Conservation (phyloP, 306 rosid genomes). For the Arachis stenosperma region DNA sequence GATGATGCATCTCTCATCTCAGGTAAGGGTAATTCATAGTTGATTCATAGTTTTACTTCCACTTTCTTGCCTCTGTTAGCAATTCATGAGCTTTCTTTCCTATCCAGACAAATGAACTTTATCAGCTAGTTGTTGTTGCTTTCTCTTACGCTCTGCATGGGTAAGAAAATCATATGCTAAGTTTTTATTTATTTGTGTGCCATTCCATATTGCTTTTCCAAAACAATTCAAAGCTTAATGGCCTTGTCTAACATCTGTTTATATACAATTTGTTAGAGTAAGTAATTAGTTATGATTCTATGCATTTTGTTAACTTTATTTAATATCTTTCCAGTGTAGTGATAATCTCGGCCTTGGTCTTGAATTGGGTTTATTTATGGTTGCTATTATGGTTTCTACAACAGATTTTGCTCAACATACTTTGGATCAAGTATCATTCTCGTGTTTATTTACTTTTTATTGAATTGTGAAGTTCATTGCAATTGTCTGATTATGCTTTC, state of each 20-base stretch:
- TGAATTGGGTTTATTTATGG: conserved; percentile 98
- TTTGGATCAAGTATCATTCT: conserved; percentile 79
- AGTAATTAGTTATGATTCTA: conserved; percentile 11
- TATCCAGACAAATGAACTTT: too few relatives aligned
- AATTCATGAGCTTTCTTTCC: too few relatives aligned
- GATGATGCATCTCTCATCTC: too few relatives aligned
- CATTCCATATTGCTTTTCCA: conserved; percentile 22
- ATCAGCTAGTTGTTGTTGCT: conserved; percentile 54
- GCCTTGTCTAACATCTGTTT: conserved; percentile 15
- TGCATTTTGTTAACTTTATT: conserved; percentile 39
- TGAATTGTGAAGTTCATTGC: too few relatives aligned
- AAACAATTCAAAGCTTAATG: background rate
- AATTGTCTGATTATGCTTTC: too few relatives aligned
- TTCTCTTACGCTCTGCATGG: conserved; percentile 97
- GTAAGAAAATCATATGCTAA: conserved; percentile 52
- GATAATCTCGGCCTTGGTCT: conserved; percentile 99
- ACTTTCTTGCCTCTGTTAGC: too few relatives aligned
- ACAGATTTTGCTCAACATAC: conserved; percentile 78
- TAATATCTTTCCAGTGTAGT: conserved; percentile 88
- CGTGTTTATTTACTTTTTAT: too few relatives aligned
- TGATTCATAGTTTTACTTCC: too few relatives aligned
- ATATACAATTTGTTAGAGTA: conserved; percentile 31
- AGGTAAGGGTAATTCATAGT: too few relatives aligned
- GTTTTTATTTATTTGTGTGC: conserved; percentile 22
- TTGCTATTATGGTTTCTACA: conserved; percentile 64